A percentile compares a stretch with the other conserved stretches of the same genome.
Evolutionary conservation across 441 rosid genomes (phyloP).

Genomic region (Adansonia madagascariensis): DNA sequence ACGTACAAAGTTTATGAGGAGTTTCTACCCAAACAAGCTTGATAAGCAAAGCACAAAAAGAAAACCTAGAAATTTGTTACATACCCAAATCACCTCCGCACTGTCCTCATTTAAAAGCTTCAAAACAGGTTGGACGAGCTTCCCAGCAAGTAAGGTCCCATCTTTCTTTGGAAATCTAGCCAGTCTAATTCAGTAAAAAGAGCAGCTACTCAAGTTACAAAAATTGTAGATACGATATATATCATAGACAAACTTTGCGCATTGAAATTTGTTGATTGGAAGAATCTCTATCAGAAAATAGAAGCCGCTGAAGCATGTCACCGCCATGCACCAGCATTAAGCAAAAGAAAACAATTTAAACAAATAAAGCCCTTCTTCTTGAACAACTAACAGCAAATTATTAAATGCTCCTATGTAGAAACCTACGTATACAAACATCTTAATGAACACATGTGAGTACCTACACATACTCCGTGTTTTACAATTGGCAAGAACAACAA

Average conservation of each 20-base stretch:
- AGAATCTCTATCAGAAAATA: constrained; percentile 4
- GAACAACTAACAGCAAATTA: constrained; percentile 18
- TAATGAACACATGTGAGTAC: background rate
- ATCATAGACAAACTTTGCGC: background rate
- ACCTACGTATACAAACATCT: background rate
- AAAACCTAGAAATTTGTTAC: constrained; percentile 27
- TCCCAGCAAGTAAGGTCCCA: constrained; percentile 60
- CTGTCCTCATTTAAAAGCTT: constrained; percentile 69
- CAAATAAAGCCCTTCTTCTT: background rate
- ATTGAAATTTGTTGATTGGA: background rate
- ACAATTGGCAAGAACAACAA: constrained; percentile 22
- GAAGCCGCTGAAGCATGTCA: constrained; percentile 14
- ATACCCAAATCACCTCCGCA: constrained; percentile 64
- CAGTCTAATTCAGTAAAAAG: constrained; percentile 49
- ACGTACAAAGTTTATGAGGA: background rate
- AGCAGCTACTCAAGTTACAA: constrained; percentile 4
- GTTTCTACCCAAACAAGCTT: background rate
- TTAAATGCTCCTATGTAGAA: background rate
- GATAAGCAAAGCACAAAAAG: background rate
- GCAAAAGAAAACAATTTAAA: constrained; percentile 12
- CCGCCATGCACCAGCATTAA: background rate
- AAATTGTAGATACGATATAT: background rate
- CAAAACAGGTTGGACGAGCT: constrained; percentile 63
- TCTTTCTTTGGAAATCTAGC: constrained; percentile 78
- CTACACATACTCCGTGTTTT: background rate